Evolutionary conservation across 495 filamentous ascomycete genomes (phyloP), one percentile per base, ranked within the genome.

Genomic region (Podospora didyma): DNA sequence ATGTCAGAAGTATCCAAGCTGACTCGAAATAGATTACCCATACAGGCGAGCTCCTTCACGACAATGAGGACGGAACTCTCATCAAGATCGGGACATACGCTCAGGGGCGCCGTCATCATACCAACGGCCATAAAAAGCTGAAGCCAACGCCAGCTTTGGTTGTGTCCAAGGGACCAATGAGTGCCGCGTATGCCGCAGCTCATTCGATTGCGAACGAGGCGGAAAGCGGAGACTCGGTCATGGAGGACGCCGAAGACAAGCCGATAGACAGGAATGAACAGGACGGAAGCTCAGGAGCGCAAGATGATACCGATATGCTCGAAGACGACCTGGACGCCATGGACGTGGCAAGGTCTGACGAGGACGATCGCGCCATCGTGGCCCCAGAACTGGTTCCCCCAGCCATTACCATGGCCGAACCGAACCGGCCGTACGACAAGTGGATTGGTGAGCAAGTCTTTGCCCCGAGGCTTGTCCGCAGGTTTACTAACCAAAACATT

Each of bases 11-110:
- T 3, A 31, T 3, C 26, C 26, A 9, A 31, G 26, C 26, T 31
- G 9, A 31, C 9, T 3, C 9, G 26, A 9, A 31, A 31, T 24
- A 66, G 66, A 16, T n/a, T 3, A 11, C 19, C 3, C 73, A 75
- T 46, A 58, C 54, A n/a, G 54, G 54, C 2, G 17, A 20, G 5
- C 7, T 62, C 14, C 50, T 73, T 2, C 69, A 74, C 37, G 72
- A 75, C 42, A 71, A 74, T 28, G 37, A 57, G 37, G 70, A 73
- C n/a, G 72, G 73, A 0, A 76, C 70, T 0, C 46, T 75, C 7
- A 64, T 70, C 16, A 20, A 62, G 14, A 24, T 62, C 5, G 56
- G 53, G 19, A 51, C n/a, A 4, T 60, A 58, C 19, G 44, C 10
- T 3, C 14, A 45, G n/a, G n/a, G n/a, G n/a, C n/a, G 9, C 26